Conservation (phyloP, 345 rosid species). For the Acer saccharum region DNA sequence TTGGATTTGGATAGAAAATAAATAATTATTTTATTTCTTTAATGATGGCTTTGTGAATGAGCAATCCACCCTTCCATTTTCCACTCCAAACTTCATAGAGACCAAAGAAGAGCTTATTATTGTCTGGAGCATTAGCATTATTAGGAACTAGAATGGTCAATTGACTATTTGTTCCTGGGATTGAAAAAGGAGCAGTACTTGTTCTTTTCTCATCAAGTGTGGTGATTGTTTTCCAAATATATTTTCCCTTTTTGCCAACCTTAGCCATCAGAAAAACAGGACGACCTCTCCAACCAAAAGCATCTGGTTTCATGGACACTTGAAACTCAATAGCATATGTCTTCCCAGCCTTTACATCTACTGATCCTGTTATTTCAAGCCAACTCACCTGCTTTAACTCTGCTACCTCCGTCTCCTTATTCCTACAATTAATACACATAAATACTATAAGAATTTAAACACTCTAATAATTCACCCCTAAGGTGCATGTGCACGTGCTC, state of each 20-base stretch:
- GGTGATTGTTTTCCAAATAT: conserved; percentile 31
- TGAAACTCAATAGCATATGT: conserved; percentile 39
- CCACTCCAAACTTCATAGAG: conserved; percentile 76
- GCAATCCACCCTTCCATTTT: conserved; percentile 63
- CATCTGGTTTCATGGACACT: conserved; percentile 37
- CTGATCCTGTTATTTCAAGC: conserved; percentile 56
- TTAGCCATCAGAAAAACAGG: conserved; percentile 63
- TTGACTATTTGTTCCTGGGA: background rate
- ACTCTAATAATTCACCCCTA: too few species aligned
- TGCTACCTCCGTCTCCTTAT: background rate
- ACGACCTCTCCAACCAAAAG: conserved; percentile 49
- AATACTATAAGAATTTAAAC: too few species aligned
- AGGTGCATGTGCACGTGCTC: too few species aligned
- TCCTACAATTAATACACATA: too few species aligned
- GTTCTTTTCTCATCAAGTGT: conserved; percentile 9
- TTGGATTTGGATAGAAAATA: too few species aligned
- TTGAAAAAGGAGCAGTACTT: background rate
- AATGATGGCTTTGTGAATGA: conserved; percentile 43
- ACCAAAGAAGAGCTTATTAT: conserved; percentile 47
- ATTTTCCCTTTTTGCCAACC: conserved; percentile 49
- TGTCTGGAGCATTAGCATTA: background rate
- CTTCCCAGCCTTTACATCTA: background rate
- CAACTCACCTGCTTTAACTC: conserved; percentile 57
- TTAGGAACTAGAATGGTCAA: conserved; percentile 5
- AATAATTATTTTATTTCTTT: background rate